These are phyloP conservation scores for Carex myosuroides DNA, from an alignment of 176 grass and related monocot genomes.

Conservation along the genomic window DNA sequence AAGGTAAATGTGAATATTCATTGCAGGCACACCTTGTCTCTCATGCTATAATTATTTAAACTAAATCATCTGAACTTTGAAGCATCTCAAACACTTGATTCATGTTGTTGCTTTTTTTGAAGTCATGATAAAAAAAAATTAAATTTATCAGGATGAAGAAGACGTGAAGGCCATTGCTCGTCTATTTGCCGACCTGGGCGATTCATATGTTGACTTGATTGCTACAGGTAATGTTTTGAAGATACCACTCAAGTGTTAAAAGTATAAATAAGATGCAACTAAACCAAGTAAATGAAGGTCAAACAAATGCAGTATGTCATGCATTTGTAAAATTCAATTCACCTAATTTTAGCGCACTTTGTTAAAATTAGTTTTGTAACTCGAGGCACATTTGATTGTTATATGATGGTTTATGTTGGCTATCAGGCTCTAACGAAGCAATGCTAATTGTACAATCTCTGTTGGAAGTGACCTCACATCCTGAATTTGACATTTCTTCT, in stretches of 20 bases:
- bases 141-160: conserved; percentile 78
- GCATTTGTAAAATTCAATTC: neutral
- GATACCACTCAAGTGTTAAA: neutral
- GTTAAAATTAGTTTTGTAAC: conserved; percentile 1
- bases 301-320: neutral
- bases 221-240: conserved; percentile 55
- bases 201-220: conserved; percentile 99
- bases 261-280: neutral
- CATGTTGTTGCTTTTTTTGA: neutral
- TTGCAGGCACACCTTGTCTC: neutral
- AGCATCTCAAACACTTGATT: neutral
- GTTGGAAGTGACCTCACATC: conserved; percentile 84
- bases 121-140: neutral
- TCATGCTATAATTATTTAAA: neutral
- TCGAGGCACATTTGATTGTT: conserved; percentile 15
- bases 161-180: conserved; percentile 98
- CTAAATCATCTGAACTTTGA: conserved; percentile 7
- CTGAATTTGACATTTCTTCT: conserved; percentile 94
- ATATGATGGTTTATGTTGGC: conserved; percentile 19
- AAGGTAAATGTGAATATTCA: conserved; percentile 43
- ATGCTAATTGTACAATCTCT: conserved; percentile 92
- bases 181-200: conserved; percentile 96
- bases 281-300: conserved; percentile 9
- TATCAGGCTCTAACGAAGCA: conserved; percentile 78
- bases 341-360: neutral